Base-by-base conservation (phyloP, 2,329 filamentous ascomycete species). In the Stylonectria norvegica region DNA sequence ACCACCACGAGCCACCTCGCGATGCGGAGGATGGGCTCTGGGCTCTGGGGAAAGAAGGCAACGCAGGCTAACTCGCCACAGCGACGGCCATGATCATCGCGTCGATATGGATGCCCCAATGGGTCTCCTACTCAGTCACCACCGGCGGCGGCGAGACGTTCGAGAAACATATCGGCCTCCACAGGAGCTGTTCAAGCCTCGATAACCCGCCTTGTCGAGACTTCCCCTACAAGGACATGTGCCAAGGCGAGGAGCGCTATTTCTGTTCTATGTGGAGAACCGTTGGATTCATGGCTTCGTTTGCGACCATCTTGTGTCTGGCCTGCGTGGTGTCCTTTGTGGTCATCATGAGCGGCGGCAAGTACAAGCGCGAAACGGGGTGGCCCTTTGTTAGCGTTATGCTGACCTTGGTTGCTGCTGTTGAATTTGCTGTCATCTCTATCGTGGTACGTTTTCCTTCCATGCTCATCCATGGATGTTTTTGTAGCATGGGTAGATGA, bases 241-340 rank as follows among this genome's bases (percentile, higher is more conserved):
- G 66, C 42, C 55, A 60, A 17, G 53, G 57, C 23, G 62, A 55
- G 18, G 78, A 83, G 53, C 75, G 80, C 36, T 80, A 82, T 57
- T 96, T 97, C 68, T 97, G 93, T 72, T 85, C 82, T 55, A 85
- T 94, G 76, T 98, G 91, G 91, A 79, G 86, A 43, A 88, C 82
- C 18, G 82, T 89, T 23, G 89, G 87, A 17, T 97, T 96, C 66
- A 67, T 95, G 49, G 89, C 95, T 70, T 86, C 83, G 37, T 86
- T 96, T 55, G 78, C 86, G 6, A 79, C 89, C 25, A 81, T 95
- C n/a, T 62, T 93, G 27, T 84, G 95, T 64, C 76, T 93, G 28
- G 88, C 85, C 40, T 82, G 82, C 5, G 66, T 95, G n/a, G 82
- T 95, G 19, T 79, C 83, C 14, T 95, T 91, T 64, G 58, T 83